phyloP scores from a whole-genome alignment of 352 stramenopile species.

The Pythium insidiosum region DNA sequence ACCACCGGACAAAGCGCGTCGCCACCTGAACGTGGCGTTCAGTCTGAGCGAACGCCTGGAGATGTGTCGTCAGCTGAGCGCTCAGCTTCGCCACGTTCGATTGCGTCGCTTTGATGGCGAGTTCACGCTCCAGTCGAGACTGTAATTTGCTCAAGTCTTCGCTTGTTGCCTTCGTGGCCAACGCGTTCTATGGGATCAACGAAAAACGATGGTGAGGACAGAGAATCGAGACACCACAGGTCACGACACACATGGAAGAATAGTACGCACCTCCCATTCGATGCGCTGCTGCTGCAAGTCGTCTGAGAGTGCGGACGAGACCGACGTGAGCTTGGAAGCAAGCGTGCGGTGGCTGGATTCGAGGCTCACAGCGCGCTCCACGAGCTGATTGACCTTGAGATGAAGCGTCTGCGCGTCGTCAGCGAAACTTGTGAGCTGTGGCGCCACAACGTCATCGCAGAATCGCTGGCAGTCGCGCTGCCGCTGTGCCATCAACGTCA shows the following conservation, averaged over 20 bases:
- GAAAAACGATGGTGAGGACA: too few relatives aligned
- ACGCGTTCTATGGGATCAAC: too few relatives aligned
- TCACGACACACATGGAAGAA: background rate
- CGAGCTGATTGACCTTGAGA: constrained; percentile 4
- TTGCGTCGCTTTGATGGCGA: too few relatives aligned
- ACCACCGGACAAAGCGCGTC: constrained; percentile 71
- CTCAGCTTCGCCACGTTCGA: too few relatives aligned
- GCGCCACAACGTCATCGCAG: background rate
- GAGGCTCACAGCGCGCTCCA: constrained; percentile 10
- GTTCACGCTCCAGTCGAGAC: too few relatives aligned
- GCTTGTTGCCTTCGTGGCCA: too few relatives aligned
- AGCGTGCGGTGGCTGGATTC: constrained; percentile 12
- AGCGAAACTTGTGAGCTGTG: background rate
- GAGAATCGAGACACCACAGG: too few relatives aligned
- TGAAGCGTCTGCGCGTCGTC: background rate
- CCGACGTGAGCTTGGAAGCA: constrained; percentile 12
- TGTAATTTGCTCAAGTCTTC: too few relatives aligned
- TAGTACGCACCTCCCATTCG: constrained; percentile 1
- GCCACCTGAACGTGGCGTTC: constrained; percentile 39
- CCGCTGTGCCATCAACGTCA: too few relatives aligned
- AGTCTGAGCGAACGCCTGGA: constrained; percentile 22
- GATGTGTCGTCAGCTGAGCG: too few relatives aligned
- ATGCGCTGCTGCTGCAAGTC: background rate
- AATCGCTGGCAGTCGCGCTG: constrained; percentile 10
- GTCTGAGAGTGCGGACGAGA: constrained; percentile 1